phyloP scores from a whole-genome alignment of 345 rosid genomes.

The Hevea brasiliensis region DNA sequence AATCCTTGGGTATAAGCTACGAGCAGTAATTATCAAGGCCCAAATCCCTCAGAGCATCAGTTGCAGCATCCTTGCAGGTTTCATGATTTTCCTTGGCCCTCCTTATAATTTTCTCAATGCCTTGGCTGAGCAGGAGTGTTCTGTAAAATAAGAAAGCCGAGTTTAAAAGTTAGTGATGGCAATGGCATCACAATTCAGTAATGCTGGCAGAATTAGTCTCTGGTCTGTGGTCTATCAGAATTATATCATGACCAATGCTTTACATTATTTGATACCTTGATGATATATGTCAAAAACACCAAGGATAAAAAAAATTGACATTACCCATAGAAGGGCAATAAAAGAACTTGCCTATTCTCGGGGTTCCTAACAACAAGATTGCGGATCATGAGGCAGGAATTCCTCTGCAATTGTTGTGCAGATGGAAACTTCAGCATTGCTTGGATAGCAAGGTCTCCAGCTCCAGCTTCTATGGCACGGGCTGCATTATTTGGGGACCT shows the following conservation, averaged over 20 bases:
- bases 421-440: conserved; percentile 81
- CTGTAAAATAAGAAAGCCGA: conserved; percentile 38
- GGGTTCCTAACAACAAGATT: conserved; percentile 81
- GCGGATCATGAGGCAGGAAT: conserved; percentile 82
- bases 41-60: conserved; percentile 88
- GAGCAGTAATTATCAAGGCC: conserved; percentile 79
- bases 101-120: conserved; percentile 70
- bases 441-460: conserved; percentile 82
- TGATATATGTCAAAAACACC: background rate
- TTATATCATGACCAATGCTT: background rate
- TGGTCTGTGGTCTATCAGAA: background rate
- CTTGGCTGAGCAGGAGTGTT: conserved; percentile 58
- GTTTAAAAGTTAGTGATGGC: background rate
- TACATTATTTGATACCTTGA: background rate
- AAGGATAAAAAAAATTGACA: too few species aligned
- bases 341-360: conserved; percentile 68
- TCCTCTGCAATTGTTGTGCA: conserved; percentile 68
- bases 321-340: background rate
- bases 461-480: conserved; percentile 87
- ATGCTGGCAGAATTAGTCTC: background rate
- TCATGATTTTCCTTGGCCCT: conserved; percentile 71
- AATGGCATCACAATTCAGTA: background rate
- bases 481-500: conserved; percentile 87
- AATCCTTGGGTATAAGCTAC: conserved; percentile 17
- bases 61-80: conserved; percentile 71